Conservation (phyloP, 2,329 filamentous ascomycete species). For the Phyllosticta citriasiana region DNA sequence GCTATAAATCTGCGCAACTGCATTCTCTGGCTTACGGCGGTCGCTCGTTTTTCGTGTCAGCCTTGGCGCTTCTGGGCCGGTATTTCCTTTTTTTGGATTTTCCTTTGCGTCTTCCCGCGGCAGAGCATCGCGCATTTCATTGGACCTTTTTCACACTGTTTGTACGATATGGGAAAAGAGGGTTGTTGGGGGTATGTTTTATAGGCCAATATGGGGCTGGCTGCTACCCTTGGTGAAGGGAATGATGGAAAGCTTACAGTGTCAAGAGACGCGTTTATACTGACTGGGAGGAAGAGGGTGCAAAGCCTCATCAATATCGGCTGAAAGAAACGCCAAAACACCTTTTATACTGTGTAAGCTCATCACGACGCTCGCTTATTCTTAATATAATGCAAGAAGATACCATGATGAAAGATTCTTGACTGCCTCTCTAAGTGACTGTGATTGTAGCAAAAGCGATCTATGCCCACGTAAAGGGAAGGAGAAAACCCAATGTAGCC, state of each 20-base stretch:
- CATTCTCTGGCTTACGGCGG: background rate
- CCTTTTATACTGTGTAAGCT: background rate
- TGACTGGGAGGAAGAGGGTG: background rate
- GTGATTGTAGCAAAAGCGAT: too few relatives aligned
- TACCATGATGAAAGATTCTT: background rate
- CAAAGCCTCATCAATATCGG: background rate
- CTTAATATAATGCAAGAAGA: background rate
- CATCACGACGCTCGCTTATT: background rate
- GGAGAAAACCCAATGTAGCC: too few relatives aligned
- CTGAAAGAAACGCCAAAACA: background rate
- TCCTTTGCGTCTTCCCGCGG: background rate
- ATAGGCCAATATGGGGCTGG: background rate
- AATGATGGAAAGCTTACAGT: background rate
- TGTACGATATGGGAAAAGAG: background rate
- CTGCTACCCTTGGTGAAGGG: background rate
- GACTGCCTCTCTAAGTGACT: too few relatives aligned
- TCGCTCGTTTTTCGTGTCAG: constrained; percentile 10
- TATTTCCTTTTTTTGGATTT: background rate
- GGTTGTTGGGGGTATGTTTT: background rate
- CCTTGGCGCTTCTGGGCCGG: constrained; percentile 9
- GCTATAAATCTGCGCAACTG: constrained; percentile 5
- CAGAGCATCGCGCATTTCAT: background rate
- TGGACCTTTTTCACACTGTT: background rate
- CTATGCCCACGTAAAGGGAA: too few relatives aligned
- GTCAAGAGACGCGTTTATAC: background rate